phyloP scores from a whole-genome alignment of 164 flowering plant genomes.

The Macadamia integrifolia region DNA sequence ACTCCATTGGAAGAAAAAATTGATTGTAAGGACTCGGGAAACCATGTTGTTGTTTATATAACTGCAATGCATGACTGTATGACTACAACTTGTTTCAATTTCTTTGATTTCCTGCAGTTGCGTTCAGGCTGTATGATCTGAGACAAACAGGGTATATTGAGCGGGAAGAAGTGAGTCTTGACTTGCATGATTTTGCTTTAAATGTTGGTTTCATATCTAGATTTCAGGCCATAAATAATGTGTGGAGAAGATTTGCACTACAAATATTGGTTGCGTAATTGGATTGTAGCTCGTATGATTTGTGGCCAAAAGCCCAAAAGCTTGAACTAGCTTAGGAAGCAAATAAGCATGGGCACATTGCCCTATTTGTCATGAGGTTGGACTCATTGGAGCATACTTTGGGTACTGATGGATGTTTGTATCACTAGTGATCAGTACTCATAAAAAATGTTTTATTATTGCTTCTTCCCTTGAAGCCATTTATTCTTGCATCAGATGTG shows the following conservation, averaged over 20 bases:
- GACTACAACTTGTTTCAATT: neutral
- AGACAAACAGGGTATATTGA: slow-evolving; percentile 81
- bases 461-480: too few species aligned
- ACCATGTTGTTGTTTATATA: neutral
- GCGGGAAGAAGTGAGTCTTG: slow-evolving; percentile 70
- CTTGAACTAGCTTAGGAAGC: too few species aligned
- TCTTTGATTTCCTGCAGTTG: slow-evolving; percentile 50
- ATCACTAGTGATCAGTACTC: too few species aligned
- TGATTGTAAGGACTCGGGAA: slow-evolving; percentile 50
- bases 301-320: neutral
- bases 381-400: too few species aligned
- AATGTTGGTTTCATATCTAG: neutral
- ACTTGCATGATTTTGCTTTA: neutral
- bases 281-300: neutral
- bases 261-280: neutral
- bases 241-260: neutral
- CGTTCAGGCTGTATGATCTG: slow-evolving; percentile 80
- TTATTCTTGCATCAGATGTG: too few species aligned
- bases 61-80: neutral
- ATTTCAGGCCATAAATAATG: neutral
- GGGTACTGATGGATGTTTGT: too few species aligned
- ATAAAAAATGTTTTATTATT: too few species aligned
- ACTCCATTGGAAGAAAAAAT: slow-evolving; percentile 70
- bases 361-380: too few species aligned
- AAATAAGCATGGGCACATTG: too few species aligned